Conservation (phyloP, 2,329 filamentous ascomycete species). For the Aaosphaeria arxii region DNA sequence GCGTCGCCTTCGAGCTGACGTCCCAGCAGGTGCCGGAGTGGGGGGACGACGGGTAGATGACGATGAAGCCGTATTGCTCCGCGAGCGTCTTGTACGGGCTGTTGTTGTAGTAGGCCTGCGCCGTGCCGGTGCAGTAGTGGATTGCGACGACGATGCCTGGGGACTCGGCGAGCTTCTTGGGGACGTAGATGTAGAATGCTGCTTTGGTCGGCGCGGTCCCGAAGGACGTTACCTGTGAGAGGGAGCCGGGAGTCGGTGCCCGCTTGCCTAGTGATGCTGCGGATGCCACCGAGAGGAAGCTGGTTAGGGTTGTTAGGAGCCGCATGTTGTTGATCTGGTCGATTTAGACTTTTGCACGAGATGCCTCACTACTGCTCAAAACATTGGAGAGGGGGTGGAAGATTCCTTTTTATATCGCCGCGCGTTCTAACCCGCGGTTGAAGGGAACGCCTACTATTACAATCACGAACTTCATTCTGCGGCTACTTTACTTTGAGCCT, state of each 20-base stretch:
- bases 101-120: conserved; percentile 46
- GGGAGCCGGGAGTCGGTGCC: conserved; percentile 22
- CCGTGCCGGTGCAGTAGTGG: conserved; percentile 59
- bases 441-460: not conserved
- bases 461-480: no score
- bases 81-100: conserved; percentile 55
- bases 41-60: conserved; percentile 57
- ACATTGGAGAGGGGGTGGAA: not conserved
- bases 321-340: conserved; percentile 14
- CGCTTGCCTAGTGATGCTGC: conserved; percentile 21
- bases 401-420: not conserved
- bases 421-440: not conserved
- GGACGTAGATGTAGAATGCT: conserved; percentile 53
- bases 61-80: conserved; percentile 57
- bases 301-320: conserved; percentile 16
- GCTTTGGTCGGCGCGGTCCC: conserved; percentile 48
- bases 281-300: conserved; percentile 15
- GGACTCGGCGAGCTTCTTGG: conserved; percentile 41
- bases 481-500: no score
- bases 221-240: conserved; percentile 42
- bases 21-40: conserved; percentile 59
- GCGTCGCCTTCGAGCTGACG: conserved; percentile 52
- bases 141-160: conserved; percentile 54
- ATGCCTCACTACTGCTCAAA: not conserved
- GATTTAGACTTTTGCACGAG: not conserved